phyloP scores from a whole-genome alignment of 345 rosid genomes.

The Punica granatum region DNA sequence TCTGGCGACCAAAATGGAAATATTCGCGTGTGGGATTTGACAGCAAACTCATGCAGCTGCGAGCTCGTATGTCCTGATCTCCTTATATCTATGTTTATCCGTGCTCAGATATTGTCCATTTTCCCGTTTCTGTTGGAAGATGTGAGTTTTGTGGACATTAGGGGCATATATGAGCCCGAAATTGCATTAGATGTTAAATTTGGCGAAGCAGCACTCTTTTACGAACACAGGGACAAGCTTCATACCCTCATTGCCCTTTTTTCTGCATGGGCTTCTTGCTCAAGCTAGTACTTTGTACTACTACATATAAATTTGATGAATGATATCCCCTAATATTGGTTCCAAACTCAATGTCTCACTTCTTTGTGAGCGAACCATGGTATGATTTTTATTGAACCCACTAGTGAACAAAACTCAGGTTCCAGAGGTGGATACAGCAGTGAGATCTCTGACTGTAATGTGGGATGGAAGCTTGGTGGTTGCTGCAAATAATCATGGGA shows the following conservation, averaged over 20 bases:
- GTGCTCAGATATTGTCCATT: neutral
- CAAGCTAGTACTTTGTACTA: neutral
- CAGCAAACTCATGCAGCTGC: slow-evolving; percentile 92
- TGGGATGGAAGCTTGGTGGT: slow-evolving; percentile 97
- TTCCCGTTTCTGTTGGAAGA: neutral
- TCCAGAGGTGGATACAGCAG: slow-evolving; percentile 88
- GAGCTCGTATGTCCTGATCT: slow-evolving; percentile 54
- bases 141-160: neutral
- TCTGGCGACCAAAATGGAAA: slow-evolving; percentile 97
- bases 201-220: neutral
- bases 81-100: neutral
- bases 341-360: neutral
- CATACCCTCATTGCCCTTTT: neutral
- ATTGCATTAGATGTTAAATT: neutral
- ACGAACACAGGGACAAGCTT: neutral
- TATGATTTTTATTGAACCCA: neutral
- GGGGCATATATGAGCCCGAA: neutral
- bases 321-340: neutral
- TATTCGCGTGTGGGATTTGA: slow-evolving; percentile 96
- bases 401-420: slow-evolving; percentile 32
- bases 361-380: neutral
- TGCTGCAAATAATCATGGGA: slow-evolving; percentile 89
- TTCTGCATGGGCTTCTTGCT: neutral
- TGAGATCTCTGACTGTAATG: slow-evolving; percentile 86
- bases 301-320: neutral